Evolutionary conservation across 2,329 filamentous ascomycete genomes (phyloP).

Genomic region (Nakataea oryzae): DNA sequence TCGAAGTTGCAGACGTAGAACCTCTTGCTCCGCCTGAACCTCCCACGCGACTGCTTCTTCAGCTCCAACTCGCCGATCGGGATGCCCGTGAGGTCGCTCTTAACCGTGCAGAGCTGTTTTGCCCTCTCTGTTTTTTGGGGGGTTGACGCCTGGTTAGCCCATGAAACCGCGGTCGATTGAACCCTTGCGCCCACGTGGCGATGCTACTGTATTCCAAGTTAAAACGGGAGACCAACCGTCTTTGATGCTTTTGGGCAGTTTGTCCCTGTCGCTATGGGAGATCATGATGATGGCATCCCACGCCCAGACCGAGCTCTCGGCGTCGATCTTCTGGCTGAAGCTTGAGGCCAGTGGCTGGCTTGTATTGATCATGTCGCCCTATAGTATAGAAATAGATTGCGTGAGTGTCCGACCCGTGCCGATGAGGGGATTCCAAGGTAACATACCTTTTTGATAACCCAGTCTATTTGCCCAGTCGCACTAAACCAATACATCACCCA

Average conservation of each 20-base stretch:
- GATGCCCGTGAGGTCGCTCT: slow-evolving; percentile 28
- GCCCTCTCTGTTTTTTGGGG: slow-evolving; percentile 16
- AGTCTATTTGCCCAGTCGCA: slow-evolving; percentile 11
- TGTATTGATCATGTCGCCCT: neutral
- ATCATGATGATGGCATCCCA: slow-evolving; percentile 1
- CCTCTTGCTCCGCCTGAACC: slow-evolving; percentile 13
- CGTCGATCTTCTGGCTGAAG: slow-evolving; percentile 22
- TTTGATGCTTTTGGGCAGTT: slow-evolving; percentile 22
- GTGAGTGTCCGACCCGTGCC: neutral
- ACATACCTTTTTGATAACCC: neutral
- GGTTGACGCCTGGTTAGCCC: neutral
- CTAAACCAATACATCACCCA: slow-evolving; percentile 5
- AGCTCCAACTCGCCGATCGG: slow-evolving; percentile 24
- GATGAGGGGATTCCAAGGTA: neutral
- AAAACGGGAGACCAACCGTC: neutral
- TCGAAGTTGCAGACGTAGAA: slow-evolving; percentile 33
- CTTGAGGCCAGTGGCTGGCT: neutral
- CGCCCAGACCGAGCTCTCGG: slow-evolving; percentile 20
- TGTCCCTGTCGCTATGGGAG: neutral
- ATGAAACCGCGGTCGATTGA: neutral
- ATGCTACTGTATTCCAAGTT: too few relatives aligned
- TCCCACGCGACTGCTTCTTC: slow-evolving; percentile 22
- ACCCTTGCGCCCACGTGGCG: too few relatives aligned
- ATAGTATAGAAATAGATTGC: neutral
- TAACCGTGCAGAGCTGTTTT: slow-evolving; percentile 25